Conservation (phyloP, 148 eudicot species). For the Cornus controversa region DNA sequence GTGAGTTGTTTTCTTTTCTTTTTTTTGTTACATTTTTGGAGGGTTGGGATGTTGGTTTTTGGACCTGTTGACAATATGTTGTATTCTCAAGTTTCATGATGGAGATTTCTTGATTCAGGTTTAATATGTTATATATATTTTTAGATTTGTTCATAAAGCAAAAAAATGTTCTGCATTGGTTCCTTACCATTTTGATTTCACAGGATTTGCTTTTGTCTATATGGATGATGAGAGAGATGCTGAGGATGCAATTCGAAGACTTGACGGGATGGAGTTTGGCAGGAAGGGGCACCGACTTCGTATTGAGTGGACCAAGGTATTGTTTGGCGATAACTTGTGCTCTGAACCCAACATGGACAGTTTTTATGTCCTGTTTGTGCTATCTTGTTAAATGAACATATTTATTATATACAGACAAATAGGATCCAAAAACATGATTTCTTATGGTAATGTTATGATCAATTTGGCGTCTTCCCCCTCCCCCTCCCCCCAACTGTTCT, state of each 20-base stretch:
- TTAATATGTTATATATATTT: constrained; percentile 7
- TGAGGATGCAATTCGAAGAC: constrained; percentile 68
- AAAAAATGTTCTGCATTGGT: constrained; percentile 21
- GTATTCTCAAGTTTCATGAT: constrained; percentile 18
- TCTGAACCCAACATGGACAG: background rate
- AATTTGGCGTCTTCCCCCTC: background rate
- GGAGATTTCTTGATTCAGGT: constrained; percentile 7
- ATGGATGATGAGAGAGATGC: constrained; percentile 91
- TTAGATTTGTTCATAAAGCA: constrained; percentile 5
- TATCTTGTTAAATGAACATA: background rate
- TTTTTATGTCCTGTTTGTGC: too few relatives aligned
- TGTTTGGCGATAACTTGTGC: background rate
- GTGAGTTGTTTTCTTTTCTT: constrained; percentile 10
- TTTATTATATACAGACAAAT: background rate
- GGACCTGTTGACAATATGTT: constrained; percentile 22
- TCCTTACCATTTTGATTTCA: constrained; percentile 23
- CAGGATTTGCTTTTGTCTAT: constrained; percentile 84
- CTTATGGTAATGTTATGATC: background rate
- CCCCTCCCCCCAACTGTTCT: background rate
- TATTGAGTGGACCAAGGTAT: constrained; percentile 93
- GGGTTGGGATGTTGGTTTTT: constrained; percentile 4
- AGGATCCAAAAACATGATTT: background rate
- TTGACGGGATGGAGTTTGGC: constrained; percentile 75
- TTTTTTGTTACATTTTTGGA: constrained; percentile 22
- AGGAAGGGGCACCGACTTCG: constrained; percentile 77